These are phyloP conservation scores for Corynespora cassiicola DNA, from an alignment of 2,329 filamentous ascomycete species.

Conservation along the genomic window DNA sequence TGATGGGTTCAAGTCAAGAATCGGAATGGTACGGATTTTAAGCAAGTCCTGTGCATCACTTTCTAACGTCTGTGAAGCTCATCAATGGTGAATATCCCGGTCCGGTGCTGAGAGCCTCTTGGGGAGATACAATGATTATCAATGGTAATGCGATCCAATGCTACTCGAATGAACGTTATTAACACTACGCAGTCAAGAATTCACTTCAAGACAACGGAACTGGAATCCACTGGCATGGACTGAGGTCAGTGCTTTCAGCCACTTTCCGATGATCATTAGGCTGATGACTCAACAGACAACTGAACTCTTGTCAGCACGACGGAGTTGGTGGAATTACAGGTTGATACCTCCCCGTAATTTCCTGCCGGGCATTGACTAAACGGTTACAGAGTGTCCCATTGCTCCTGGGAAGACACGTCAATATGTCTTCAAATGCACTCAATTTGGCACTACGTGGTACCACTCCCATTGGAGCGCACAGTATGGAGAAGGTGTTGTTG, in stretches of 20 bases:
- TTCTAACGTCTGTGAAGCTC: no score
- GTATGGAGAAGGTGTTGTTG: conserved; percentile 52
- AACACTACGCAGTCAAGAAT: conserved; percentile 36
- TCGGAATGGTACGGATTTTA: no score
- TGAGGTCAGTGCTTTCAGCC: conserved; percentile 56
- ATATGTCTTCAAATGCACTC: conserved; percentile 64
- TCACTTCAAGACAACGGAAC: conserved; percentile 54
- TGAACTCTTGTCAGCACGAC: conserved; percentile 55
- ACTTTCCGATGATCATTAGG: no score
- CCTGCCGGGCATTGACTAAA: conserved; percentile 18
- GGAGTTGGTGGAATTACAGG: conserved; percentile 56
- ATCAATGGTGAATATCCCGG: conserved; percentile 67
- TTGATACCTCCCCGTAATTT: not conserved
- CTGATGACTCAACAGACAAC: conserved; percentile 31
- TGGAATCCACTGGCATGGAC: conserved; percentile 60
- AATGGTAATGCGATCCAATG: conserved; percentile 20
- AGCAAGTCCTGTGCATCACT: no score
- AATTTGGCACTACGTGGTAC: conserved; percentile 54
- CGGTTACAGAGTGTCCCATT: conserved; percentile 68
- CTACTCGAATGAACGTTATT: not conserved
- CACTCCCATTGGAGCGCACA: conserved; percentile 52
- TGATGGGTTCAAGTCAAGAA: no score
- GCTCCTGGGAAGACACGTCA: conserved; percentile 63
- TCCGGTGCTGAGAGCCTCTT: conserved; percentile 50
- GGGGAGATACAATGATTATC: conserved; percentile 49